phyloP scores from a whole-genome alignment of 371 early-diverging fungal genomes.

The Apophysomyces elegans region DNA sequence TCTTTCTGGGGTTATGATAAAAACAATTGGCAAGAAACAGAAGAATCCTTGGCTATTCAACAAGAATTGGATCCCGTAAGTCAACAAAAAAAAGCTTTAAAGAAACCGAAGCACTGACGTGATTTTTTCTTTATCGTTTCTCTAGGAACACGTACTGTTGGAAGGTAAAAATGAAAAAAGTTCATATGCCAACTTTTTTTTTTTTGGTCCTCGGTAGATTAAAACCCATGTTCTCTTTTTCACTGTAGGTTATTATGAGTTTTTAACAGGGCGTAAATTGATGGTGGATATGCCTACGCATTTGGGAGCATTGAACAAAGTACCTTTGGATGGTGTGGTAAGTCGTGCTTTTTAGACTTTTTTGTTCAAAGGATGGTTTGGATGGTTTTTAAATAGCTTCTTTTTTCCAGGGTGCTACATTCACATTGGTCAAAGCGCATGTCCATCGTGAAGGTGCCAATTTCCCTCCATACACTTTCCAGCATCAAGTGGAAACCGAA shows the following conservation, averaged over 20 bases:
- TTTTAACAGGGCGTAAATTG: constrained; percentile 44
- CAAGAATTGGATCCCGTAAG: constrained; percentile 50
- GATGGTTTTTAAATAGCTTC: constrained; percentile 17
- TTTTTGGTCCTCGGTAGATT: constrained; percentile 4
- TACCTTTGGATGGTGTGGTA: constrained; percentile 51
- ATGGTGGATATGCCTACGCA: constrained; percentile 55
- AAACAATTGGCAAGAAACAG: constrained; percentile 74
- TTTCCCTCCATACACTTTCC: constrained; percentile 47
- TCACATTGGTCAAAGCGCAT: constrained; percentile 62
- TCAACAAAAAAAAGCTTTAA: not conserved
- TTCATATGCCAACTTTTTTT: not conserved
- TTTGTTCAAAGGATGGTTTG: not conserved
- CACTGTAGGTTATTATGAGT: constrained; percentile 44
- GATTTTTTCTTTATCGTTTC: constrained; percentile 7
- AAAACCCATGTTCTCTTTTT: not conserved
- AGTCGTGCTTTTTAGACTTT: constrained; percentile 7
- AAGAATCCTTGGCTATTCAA: constrained; percentile 55
- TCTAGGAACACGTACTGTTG: constrained; percentile 38
- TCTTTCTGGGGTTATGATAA: constrained; percentile 66
- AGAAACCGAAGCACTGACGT: not conserved
- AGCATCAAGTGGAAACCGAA: constrained; percentile 72
- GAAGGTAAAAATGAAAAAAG: constrained; percentile 33
- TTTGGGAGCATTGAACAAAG: constrained; percentile 33
- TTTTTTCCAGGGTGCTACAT: constrained; percentile 40
- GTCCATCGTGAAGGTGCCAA: constrained; percentile 71